Evolutionary conservation across 2,329 filamentous ascomycete species (phyloP), one percentile per base, ranked within the genome.

Genomic region (Aspergillus chevalieri): DNA sequence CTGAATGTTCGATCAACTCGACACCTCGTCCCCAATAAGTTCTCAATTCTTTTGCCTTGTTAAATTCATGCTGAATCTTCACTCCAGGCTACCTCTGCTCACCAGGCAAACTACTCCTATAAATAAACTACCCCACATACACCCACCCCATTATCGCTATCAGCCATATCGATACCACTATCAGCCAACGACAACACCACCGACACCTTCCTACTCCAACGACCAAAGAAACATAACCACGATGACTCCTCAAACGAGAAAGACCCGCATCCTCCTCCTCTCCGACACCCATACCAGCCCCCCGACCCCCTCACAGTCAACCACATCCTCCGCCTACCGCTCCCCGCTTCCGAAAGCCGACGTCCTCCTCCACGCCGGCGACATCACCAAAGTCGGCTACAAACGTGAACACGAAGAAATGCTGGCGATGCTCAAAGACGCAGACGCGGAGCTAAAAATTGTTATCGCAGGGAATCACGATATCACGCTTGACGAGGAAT

Each of bases 381-480:
- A 84, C 63, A 65, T 84, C 36, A 83, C 80, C 8, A 75, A 73
- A 61, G 65, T 73, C 33, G 79, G 80, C 4, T 65, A 66, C 9
- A 49, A 72, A 9, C 39, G 61, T 12, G 77, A 83, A 57, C 79
- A 81, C 57, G 58, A 72, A 26, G 52, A 57, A 9, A 73, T 75
- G 2, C 57, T 82, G 12, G 57, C 70, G 4, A 71, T 79, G 65
- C 68, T 84, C 6, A 63, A 66, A 10, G 56, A 57, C 1, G 73
- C 79, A 33, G 66, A 78, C 12, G 80, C 80, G 2, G 73, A 76
- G 7, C 62, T 84, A 4, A 85, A 84, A 57, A 68, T 85, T 21
- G 76, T 84, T 17, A 83, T 85, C 51, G 76, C 81, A 0, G 82
- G 82, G 0, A 84, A 84, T 58, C 82, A 85, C 64, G 81, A 84